Conservation (phyloP, 1,284 basidiomycete species). For the Marasmius sp. region DNA sequence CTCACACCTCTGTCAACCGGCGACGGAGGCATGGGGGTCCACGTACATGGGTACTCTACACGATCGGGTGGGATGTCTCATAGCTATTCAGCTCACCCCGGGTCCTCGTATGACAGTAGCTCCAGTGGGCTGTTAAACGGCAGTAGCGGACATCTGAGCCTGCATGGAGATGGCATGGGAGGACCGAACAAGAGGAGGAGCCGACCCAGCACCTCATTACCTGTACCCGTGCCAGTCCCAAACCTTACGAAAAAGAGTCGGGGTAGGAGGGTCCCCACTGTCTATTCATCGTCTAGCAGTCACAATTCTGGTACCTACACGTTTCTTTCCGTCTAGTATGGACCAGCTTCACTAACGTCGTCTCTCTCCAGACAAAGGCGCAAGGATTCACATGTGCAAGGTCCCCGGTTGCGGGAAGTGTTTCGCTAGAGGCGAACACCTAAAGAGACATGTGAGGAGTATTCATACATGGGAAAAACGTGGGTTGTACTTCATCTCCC, state of each 20-base stretch:
- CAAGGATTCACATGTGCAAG: constrained; percentile 66
- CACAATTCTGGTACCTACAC: constrained; percentile 15
- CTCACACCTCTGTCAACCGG: background rate
- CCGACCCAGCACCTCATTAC: constrained; percentile 39
- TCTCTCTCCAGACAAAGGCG: constrained; percentile 34
- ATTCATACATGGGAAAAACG: constrained; percentile 85
- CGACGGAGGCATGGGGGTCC: background rate
- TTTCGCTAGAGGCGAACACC: constrained; percentile 75
- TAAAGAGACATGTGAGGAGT: constrained; percentile 76
- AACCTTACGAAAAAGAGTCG: constrained; percentile 74
- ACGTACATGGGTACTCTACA: background rate
- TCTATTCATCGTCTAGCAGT: constrained; percentile 31
- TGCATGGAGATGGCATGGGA: background rate
- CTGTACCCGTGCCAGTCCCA: constrained; percentile 67
- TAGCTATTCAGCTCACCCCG: constrained; percentile 3
- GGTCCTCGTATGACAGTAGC: constrained; percentile 6
- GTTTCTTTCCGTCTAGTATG: constrained; percentile 19
- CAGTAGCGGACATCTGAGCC: background rate
- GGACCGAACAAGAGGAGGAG: constrained; percentile 25
- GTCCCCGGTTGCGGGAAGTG: constrained; percentile 78
- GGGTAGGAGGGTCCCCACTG: constrained; percentile 68
- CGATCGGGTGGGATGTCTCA: constrained; percentile 2
- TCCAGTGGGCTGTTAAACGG: constrained; percentile 13
- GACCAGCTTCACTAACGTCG: constrained; percentile 22
- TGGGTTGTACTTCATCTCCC: constrained; percentile 35